phyloP scores from a whole-genome alignment of 331 rosid species.

The Erythrophleum ivorense region DNA sequence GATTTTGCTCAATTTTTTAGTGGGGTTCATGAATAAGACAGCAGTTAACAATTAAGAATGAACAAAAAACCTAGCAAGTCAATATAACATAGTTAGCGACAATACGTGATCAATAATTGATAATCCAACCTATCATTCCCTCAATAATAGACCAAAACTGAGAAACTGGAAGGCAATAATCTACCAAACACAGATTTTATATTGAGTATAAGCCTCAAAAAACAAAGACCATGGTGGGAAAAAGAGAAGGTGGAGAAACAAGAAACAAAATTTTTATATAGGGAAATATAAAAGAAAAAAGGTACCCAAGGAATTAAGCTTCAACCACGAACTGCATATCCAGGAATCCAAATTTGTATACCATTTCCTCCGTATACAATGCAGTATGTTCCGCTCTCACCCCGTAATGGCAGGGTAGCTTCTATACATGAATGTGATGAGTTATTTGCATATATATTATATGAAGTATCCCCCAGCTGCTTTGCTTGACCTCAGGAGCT shows the following conservation, averaged over 20 bases:
- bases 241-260: background rate
- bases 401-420: conserved; percentile 86
- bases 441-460: conserved; percentile 66
- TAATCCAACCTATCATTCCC: conserved; percentile 36
- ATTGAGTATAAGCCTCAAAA: conserved; percentile 48
- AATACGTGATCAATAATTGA: conserved; percentile 7
- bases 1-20: background rate
- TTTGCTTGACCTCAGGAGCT: conserved; percentile 49
- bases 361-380: conserved; percentile 62
- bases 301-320: conserved; percentile 50
- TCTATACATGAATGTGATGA: conserved; percentile 84
- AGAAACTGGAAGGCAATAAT: conserved; percentile 39
- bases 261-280: conserved; percentile 18
- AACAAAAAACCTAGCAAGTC: background rate
- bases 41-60: conserved; percentile 7
- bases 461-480: conserved; percentile 51
- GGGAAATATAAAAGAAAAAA: conserved; percentile 29
- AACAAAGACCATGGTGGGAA: conserved; percentile 42
- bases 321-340: conserved; percentile 47
- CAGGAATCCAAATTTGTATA: conserved; percentile 56
- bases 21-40: background rate
- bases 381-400: conserved; percentile 64
- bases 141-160: conserved; percentile 23
- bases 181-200: conserved; percentile 41
- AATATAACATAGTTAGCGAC: conserved; percentile 8